Evolutionary conservation across 2,329 filamentous ascomycete species (phyloP).

Genomic region (Exophiala alcalophila): DNA sequence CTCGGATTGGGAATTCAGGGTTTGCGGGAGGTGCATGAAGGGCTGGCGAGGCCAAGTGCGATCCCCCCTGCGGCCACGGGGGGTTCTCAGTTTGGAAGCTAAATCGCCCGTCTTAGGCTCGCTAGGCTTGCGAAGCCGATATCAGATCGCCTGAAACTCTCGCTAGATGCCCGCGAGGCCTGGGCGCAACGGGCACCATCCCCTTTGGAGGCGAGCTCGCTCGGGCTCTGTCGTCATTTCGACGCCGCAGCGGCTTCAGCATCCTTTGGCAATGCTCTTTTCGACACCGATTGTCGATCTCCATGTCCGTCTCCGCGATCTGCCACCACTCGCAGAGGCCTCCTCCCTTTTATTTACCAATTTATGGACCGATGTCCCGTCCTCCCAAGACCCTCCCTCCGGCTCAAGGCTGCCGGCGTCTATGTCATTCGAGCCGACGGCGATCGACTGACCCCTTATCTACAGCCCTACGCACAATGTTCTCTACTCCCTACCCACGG

Average conservation of each 20-base stretch:
- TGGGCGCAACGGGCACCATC: conserved; percentile 9
- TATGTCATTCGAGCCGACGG: conserved; percentile 3
- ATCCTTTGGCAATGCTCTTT: conserved; percentile 4
- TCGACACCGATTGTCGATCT: conserved; percentile 14
- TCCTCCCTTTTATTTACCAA: too few species aligned
- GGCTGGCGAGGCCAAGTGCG: too few species aligned
- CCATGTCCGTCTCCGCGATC: conserved; percentile 10
- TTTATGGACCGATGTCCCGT: conserved; percentile 8
- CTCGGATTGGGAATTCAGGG: too few species aligned
- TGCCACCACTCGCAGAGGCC: conserved; percentile 3
- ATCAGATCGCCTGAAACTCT: neutral
- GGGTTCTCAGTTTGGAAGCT: too few species aligned
- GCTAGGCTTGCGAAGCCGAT: neutral
- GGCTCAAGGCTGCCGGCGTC: neutral
- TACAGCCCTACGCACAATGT: conserved; percentile 2
- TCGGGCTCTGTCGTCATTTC: conserved; percentile 22
- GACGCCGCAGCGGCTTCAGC: conserved; percentile 4
- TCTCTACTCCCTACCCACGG: neutral
- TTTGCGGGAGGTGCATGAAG: too few species aligned
- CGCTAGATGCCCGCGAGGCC: neutral
- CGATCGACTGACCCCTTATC: conserved; percentile 12
- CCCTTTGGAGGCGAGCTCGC: conserved; percentile 4
- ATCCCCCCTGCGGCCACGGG: too few species aligned
- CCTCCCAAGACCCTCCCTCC: neutral
- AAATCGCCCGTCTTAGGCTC: too few species aligned